phyloP scores from a whole-genome alignment of 2,329 filamentous ascomycete genomes.

The Curvularia sp. region DNA sequence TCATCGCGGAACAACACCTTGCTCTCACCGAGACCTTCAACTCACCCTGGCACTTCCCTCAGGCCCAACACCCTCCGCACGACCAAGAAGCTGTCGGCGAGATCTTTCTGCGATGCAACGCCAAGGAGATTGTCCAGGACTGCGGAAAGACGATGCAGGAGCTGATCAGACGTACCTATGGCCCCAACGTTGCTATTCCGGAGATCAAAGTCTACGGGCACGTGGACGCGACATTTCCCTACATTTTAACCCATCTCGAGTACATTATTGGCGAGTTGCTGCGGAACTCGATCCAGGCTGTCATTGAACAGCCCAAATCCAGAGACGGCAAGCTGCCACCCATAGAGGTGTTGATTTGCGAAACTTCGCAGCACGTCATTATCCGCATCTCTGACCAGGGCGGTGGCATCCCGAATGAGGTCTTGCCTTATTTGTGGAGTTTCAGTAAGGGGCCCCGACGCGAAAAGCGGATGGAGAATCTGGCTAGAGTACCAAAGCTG shows the following conservation, averaged over 20 bases:
- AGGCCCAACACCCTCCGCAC: constrained; percentile 66
- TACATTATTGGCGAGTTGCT: constrained; percentile 97
- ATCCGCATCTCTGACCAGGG: constrained; percentile 95
- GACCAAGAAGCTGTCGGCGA: constrained; percentile 89
- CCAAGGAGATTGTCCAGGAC: constrained; percentile 83
- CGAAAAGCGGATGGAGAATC: constrained; percentile 79
- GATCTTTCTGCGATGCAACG: constrained; percentile 91
- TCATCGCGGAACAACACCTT: constrained; percentile 97
- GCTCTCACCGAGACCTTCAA: constrained; percentile 94
- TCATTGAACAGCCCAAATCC: constrained; percentile 74
- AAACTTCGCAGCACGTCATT: constrained; percentile 92
- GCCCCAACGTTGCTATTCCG: constrained; percentile 73
- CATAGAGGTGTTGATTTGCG: constrained; percentile 93
- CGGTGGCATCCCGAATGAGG: constrained; percentile 84
- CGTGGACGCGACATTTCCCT: constrained; percentile 88
- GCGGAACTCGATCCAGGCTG: constrained; percentile 91
- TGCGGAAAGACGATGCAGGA: constrained; percentile 79
- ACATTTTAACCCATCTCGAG: constrained; percentile 93
- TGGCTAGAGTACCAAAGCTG: constrained; percentile 86
- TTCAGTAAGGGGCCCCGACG: constrained; percentile 92
- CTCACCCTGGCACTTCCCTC: constrained; percentile 85
- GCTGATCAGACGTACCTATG: constrained; percentile 78
- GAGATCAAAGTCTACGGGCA: constrained; percentile 86
- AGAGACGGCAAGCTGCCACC: constrained; percentile 68
- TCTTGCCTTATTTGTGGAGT: constrained; percentile 91